Evolutionary conservation across 164 flowering plant genomes (phyloP), one percentile per base, ranked within the genome.

Genomic region (Sextonia rubra): DNA sequence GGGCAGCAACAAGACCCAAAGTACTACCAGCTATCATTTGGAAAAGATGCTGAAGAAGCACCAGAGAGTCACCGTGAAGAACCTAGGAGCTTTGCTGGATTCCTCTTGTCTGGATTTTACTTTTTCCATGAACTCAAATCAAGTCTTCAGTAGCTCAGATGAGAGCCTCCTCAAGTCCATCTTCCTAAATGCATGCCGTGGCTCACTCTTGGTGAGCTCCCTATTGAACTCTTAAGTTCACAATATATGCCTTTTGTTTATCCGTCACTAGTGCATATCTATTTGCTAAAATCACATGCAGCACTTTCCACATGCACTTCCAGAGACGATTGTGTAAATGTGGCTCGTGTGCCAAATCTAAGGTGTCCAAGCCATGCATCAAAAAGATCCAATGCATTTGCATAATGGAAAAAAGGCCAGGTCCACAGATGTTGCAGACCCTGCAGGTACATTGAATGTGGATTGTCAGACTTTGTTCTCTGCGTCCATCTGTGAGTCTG

Each of bases 201-300:
- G 86, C 56, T 63, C 82, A 32, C 49, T 73, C 74, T 82, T 83
- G 88, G 97, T 91, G 80, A 87, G 93, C 83, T 74, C 47, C 47
- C 71, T 14, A 20, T 17, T 49, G 17, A 29, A 24, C 11, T 20
- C 25, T 3, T 23, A 11, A 8, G 11, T 18, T 23, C 48, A 66
- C 25, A 20, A 32, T 66, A 27, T 44, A 32, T 64, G 37, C n/a
- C 6, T 25, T 11, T 14, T 1, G 17, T 37, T 4, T 44, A 6
- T 64, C 23, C 68, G 1, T 18, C 68, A 15, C 47, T 64, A 26
- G 17, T 64, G 44, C 22, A 61, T 30, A n/a, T 27, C 47, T 12
- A 9, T 23, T 25, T 7, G 27, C 30, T 61, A 18, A 15, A 52
- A 52, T 20, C 58, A 52, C 58, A 52, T 5, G 58, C 18, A 52